Evolutionary conservation across 176 grass and related monocot genomes (phyloP).

Genomic region (Cenchrus purpureus): DNA sequence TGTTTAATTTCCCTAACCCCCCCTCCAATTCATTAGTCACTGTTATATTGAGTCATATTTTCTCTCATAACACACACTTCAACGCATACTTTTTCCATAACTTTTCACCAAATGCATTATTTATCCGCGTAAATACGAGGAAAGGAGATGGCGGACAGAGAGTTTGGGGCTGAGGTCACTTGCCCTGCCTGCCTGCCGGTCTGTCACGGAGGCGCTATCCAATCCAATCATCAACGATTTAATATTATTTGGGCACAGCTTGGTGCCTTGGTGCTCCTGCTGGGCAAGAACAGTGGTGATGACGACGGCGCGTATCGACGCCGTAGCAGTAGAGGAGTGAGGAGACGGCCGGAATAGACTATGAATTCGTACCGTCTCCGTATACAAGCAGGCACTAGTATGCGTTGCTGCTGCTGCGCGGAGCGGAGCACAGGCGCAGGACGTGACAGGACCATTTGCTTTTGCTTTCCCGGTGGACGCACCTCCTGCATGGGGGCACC

Average conservation of each 20-base stretch:
- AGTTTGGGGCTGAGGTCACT: slow-evolving; percentile 26
- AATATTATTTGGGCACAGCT: neutral
- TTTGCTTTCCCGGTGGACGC: slow-evolving; percentile 7
- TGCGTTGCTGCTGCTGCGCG: neutral
- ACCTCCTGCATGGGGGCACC: too few relatives aligned
- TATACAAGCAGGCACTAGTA: neutral
- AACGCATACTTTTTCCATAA: too few relatives aligned
- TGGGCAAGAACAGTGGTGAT: too few relatives aligned
- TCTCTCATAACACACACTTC: too few relatives aligned
- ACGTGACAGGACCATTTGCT: slow-evolving; percentile 39
- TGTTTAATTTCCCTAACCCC: too few relatives aligned
- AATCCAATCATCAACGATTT: slow-evolving; percentile 37
- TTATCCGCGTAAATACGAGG: neutral
- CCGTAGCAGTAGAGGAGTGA: neutral
- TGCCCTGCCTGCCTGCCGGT: neutral
- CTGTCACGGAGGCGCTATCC: neutral
- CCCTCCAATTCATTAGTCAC: too few relatives aligned
- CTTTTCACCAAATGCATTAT: neutral
- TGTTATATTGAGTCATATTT: too few relatives aligned
- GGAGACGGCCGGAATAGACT: neutral
- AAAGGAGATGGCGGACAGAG: too few relatives aligned
- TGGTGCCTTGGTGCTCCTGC: too few relatives aligned
- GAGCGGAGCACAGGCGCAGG: neutral
- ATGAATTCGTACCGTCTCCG: neutral
- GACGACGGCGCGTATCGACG: neutral